phyloP scores from a whole-genome alignment of 2,329 filamentous ascomycete genomes.

The Diaporthe ampelina region DNA sequence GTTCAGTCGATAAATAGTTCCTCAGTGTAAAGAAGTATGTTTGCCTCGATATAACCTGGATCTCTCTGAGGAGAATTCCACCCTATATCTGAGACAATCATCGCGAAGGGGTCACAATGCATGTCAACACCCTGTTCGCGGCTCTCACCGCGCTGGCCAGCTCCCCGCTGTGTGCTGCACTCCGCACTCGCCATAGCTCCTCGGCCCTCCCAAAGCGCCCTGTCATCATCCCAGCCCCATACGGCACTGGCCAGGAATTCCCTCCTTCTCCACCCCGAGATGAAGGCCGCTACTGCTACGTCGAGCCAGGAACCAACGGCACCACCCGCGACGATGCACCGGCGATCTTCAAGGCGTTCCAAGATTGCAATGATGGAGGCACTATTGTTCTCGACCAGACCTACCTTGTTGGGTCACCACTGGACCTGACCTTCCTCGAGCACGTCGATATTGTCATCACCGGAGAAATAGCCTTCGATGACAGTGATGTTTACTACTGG shows the following conservation, averaged over 20 bases:
- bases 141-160: slow-evolving; percentile 2
- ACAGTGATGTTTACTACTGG: slow-evolving; percentile 70
- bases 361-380: slow-evolving; percentile 73
- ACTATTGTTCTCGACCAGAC: slow-evolving; percentile 68
- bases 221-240: slow-evolving; percentile 26
- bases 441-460: slow-evolving; percentile 68
- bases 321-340: slow-evolving; percentile 47
- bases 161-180: neutral
- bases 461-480: slow-evolving; percentile 58
- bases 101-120: neutral
- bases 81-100: neutral
- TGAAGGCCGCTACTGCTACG: slow-evolving; percentile 46
- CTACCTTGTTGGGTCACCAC: slow-evolving; percentile 68
- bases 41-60: neutral
- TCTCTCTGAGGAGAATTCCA: neutral
- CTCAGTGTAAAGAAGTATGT: neutral
- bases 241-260: slow-evolving; percentile 17
- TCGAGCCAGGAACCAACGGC: slow-evolving; percentile 44
- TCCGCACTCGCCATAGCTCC: neutral
- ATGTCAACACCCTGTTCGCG: neutral
- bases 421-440: slow-evolving; percentile 69
- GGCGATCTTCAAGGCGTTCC: slow-evolving; percentile 67
- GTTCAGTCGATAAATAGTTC: neutral
- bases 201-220: slow-evolving; percentile 23
- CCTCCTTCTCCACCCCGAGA: slow-evolving; percentile 42